Percentiles rank a stretch among this genome's conserved stretches.
Evolutionary conservation across 1,139 yeast species (phyloP).

Genomic region (Taphrina wiesneri): DNA sequence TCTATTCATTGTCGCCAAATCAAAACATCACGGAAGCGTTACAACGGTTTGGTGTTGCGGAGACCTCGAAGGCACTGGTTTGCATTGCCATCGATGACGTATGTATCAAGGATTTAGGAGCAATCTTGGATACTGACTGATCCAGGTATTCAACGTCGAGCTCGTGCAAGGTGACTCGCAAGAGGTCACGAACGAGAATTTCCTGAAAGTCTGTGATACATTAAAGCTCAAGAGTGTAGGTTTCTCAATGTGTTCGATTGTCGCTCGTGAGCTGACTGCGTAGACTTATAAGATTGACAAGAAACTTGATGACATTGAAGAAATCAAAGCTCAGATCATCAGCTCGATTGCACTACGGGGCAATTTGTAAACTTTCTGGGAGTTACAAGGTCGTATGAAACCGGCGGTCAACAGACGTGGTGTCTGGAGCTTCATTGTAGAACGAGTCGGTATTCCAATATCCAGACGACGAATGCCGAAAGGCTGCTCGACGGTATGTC

Average conservation of each 20-base stretch:
- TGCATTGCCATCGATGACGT: conserved; percentile 47
- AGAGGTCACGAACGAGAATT: neutral
- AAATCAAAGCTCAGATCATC: conserved; percentile 8
- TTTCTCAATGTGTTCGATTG: neutral
- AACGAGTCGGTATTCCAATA: too few relatives aligned
- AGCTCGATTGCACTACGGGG: conserved; percentile 9
- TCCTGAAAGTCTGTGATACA: neutral
- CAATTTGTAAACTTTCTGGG: neutral
- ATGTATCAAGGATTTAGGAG: neutral
- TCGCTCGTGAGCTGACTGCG: neutral
- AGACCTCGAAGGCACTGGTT: conserved; percentile 46
- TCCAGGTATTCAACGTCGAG: neutral
- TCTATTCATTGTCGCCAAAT: conserved; percentile 56
- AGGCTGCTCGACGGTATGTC: too few relatives aligned
- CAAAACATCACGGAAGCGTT: conserved; percentile 55
- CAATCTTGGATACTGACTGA: neutral
- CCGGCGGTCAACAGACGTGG: too few relatives aligned
- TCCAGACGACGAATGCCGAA: too few relatives aligned
- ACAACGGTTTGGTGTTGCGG: conserved; percentile 52
- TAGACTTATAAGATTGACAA: conserved; percentile 13
- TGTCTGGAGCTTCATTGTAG: too few relatives aligned
- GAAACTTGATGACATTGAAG: neutral
- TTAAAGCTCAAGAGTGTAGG: neutral
- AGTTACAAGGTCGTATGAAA: too few relatives aligned
- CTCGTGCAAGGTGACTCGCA: neutral